phyloP scores from a whole-genome alignment of 139 green algal genomes.

The Chlorella sp. region DNA sequence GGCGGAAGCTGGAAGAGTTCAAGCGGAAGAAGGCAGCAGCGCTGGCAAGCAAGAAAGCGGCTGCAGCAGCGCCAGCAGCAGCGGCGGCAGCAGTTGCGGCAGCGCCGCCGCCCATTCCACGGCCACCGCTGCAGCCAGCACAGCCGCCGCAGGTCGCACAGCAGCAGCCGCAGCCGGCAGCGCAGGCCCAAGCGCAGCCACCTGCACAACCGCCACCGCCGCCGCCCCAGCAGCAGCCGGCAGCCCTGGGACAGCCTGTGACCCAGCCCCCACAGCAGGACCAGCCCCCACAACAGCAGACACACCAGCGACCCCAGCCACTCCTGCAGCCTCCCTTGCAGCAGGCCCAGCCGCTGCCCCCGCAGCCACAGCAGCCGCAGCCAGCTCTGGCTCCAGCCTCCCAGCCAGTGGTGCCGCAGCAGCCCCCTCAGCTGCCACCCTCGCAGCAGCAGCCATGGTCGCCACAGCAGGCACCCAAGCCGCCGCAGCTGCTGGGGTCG shows the following conservation, averaged over 20 bases:
- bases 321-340: not conserved
- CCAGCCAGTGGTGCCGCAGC: no score
- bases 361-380: not conserved
- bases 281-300: not conserved
- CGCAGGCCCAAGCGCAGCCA: not conserved
- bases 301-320: not conserved
- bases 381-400: not conserved
- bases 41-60: constrained; percentile 22
- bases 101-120: no score
- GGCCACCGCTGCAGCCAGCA: not conserved
- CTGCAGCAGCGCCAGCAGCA: not conserved
- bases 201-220: not conserved
- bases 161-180: not conserved
- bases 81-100: no score
- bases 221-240: not conserved
- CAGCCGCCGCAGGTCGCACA: no score
- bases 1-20: constrained; percentile 54
- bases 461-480: not conserved
- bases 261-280: not conserved
- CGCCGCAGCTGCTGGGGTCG: not conserved
- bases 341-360: not conserved
- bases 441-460: not conserved
- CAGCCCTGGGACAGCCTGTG: not conserved
- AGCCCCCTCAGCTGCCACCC: not conserved
- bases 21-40: constrained; percentile 51